Evolutionary conservation across 495 filamentous ascomycete genomes (phyloP).

Genomic region (Oidiodendron maius): DNA sequence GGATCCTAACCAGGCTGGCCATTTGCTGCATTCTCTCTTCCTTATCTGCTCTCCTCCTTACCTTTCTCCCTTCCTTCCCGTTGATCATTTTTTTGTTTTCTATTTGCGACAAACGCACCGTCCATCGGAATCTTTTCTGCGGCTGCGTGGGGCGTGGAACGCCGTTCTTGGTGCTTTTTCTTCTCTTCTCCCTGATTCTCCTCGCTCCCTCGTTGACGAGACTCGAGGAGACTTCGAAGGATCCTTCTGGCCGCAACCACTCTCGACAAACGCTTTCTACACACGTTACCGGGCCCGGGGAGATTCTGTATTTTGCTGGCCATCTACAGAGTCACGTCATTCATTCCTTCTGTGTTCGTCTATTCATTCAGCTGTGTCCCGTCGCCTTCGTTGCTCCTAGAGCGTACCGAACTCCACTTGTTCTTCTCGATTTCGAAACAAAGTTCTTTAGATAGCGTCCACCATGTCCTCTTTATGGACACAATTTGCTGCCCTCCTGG

Average conservation of each 20-base stretch:
- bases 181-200: neutral
- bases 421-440: neutral
- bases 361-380: too few species aligned
- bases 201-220: neutral
- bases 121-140: neutral
- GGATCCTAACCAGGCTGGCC: too few species aligned
- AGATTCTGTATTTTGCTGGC: slow-evolving; percentile 20
- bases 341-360: slow-evolving; percentile 9
- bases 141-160: too few species aligned
- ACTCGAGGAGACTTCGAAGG: too few species aligned
- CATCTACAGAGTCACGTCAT: slow-evolving; percentile 14
- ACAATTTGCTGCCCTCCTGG: slow-evolving; percentile 11
- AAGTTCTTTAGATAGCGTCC: neutral
- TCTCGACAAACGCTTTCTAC: too few species aligned
- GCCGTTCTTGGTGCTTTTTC: neutral
- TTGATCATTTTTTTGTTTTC: neutral
- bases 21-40: neutral
- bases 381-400: neutral
- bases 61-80: neutral
- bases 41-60: neutral
- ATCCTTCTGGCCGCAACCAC: neutral
- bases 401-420: neutral
- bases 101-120: too few species aligned
- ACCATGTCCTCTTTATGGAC: slow-evolving; percentile 12
- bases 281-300: too few species aligned